These are phyloP conservation scores for Tremella fuciformis DNA, from an alignment of 768 basidiomycete species.

Conservation along the genomic window DNA sequence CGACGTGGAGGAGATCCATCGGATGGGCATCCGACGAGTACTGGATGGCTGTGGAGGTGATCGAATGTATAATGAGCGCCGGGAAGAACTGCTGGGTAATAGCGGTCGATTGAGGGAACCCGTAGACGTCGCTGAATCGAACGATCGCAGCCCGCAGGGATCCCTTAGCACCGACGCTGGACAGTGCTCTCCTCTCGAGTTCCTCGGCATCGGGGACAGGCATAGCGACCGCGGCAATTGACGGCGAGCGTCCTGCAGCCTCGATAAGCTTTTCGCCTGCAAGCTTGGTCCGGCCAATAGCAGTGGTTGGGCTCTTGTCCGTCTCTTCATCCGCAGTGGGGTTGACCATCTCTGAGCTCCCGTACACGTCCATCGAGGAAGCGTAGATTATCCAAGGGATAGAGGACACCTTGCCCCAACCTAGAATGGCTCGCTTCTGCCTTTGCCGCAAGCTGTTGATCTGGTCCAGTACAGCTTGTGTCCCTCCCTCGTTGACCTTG, in stretches of 20 bases:
- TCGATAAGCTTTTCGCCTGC: conserved; percentile 33
- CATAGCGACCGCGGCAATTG: neutral
- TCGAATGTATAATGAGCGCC: conserved; percentile 35
- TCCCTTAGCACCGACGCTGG: neutral
- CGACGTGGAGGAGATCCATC: conserved; percentile 41
- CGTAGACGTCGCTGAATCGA: conserved; percentile 47
- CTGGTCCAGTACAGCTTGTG: conserved; percentile 24
- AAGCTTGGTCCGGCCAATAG: conserved; percentile 41
- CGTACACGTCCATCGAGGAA: conserved; percentile 42
- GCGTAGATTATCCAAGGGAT: conserved; percentile 46
- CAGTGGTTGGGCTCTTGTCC: conserved; percentile 24
- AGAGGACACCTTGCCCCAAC: conserved; percentile 1
- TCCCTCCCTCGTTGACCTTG: conserved; percentile 59
- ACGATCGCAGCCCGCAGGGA: conserved; percentile 25
- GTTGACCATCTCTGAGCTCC: conserved; percentile 24
- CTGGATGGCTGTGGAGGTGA: conserved; percentile 46
- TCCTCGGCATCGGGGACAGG: neutral
- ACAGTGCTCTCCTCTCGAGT: neutral
- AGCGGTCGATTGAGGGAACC: conserved; percentile 21
- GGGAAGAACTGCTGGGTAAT: conserved; percentile 43
- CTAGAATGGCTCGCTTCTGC: conserved; percentile 6
- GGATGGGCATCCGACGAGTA: conserved; percentile 33
- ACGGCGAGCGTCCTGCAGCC: conserved; percentile 6
- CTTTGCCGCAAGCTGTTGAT: conserved; percentile 10
- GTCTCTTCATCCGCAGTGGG: conserved; percentile 21